phyloP scores from a whole-genome alignment of 257 asterid species.

The Datura wrightii region DNA sequence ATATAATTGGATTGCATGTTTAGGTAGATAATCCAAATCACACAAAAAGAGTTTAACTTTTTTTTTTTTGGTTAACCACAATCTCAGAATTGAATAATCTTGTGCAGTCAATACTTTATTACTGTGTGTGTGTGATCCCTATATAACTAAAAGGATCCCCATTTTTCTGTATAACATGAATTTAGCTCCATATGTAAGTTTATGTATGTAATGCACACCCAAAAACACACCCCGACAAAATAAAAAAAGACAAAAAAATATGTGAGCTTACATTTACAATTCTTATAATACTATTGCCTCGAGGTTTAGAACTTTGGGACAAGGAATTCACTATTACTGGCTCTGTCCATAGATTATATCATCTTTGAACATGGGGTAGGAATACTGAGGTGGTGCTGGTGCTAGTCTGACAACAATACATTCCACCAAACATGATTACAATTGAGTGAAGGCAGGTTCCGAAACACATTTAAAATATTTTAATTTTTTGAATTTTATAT shows the following conservation, averaged over 20 bases:
- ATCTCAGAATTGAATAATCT: neutral
- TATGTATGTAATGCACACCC: neutral
- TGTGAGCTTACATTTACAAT: neutral
- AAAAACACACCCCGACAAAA: neutral
- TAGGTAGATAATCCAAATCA: too few species aligned
- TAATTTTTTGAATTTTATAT: too few species aligned
- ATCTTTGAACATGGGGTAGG: neutral
- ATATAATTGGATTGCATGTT: too few species aligned
- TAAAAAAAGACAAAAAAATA: neutral
- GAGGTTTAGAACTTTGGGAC: neutral
- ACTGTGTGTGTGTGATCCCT: neutral
- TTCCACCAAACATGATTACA: neutral
- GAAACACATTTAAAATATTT: too few species aligned
- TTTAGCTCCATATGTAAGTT: neutral
- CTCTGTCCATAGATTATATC: neutral
- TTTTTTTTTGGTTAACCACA: neutral
- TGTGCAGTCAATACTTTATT: neutral
- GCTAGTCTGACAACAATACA: neutral
- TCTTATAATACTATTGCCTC: neutral
- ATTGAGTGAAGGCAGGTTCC: too few species aligned
- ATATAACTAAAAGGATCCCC: neutral
- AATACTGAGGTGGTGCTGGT: neutral
- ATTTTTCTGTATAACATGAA: neutral
- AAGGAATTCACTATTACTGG: neutral
- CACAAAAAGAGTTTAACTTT: too few species aligned